Conservation (phyloP, 305 asterid genomes). For the Striga hermonthica region DNA sequence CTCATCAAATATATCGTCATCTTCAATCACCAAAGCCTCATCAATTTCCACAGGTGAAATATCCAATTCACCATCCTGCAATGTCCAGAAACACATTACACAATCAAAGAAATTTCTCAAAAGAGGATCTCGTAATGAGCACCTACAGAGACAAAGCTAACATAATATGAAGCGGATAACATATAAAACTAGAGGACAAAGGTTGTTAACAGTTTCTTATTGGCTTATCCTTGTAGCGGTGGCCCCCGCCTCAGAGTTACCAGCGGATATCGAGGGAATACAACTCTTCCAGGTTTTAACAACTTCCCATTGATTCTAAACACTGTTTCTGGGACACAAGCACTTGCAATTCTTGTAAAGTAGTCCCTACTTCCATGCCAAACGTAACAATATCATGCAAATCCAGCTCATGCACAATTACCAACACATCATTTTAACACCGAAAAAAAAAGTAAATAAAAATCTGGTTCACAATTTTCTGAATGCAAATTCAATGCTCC, state of each 20-base stretch:
- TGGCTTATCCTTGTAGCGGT: constrained; percentile 59
- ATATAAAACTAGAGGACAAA: constrained; percentile 24
- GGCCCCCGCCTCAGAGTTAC: constrained; percentile 61
- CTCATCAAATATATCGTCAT: constrained; percentile 91
- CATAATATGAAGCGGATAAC: constrained; percentile 1
- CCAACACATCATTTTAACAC: no score
- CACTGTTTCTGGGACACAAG: no score
- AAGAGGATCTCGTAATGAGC: neutral
- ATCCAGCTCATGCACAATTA: no score
- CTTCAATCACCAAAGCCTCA: constrained; percentile 92
- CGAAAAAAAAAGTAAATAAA: no score
- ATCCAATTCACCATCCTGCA: constrained; percentile 91
- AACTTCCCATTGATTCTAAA: no score
- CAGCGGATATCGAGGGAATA: constrained; percentile 57
- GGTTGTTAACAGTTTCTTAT: constrained; percentile 69
- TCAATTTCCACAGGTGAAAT: constrained; percentile 82
- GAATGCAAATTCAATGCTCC: no score
- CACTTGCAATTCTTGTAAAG: no score
- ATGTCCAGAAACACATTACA: constrained; percentile 20
- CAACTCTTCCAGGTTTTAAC: no score
- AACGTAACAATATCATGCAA: no score
- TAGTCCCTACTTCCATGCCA: no score
- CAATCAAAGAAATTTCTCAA: neutral
- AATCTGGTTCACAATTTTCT: no score
- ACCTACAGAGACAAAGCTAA: neutral